A percentile compares a stretch with the other conserved stretches of the same genome.
Evolutionary conservation across 2,329 filamentous ascomycete species (phyloP).

Genomic region (Ophiocordyceps sinensis): DNA sequence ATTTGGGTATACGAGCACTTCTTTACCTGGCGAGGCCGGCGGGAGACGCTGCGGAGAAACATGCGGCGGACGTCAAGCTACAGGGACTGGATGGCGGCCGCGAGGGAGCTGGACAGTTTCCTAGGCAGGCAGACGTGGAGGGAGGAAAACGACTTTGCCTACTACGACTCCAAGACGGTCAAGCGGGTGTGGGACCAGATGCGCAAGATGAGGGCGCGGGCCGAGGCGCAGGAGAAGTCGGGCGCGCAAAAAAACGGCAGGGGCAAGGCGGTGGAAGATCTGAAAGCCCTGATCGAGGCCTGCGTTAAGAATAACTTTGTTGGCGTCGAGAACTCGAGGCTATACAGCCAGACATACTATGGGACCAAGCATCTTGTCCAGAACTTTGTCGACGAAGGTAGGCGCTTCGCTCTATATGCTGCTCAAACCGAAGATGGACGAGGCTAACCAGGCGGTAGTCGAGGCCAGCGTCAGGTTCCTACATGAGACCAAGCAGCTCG

Average conservation of each 20-base stretch:
- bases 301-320: slow-evolving; percentile 98
- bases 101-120: slow-evolving; percentile 64
- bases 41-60: slow-evolving; percentile 55
- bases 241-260: slow-evolving; percentile 17
- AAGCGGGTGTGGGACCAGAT: slow-evolving; percentile 65
- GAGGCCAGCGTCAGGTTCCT: slow-evolving; percentile 55
- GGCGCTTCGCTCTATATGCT: slow-evolving; percentile 6
- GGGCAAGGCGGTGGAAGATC: slow-evolving; percentile 51
- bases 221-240: slow-evolving; percentile 35
- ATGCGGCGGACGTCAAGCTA: slow-evolving; percentile 64
- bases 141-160: slow-evolving; percentile 58
- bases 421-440: neutral
- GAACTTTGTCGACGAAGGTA: slow-evolving; percentile 73
- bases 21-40: slow-evolving; percentile 72
- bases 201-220: slow-evolving; percentile 43
- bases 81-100: slow-evolving; percentile 67
- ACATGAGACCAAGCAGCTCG: slow-evolving; percentile 50
- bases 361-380: slow-evolving; percentile 94
- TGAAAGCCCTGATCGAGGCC: slow-evolving; percentile 66
- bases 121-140: slow-evolving; percentile 74
- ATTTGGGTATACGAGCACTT: slow-evolving; percentile 88
- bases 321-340: slow-evolving; percentile 77
- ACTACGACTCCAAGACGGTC: slow-evolving; percentile 84
- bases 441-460: slow-evolving; percentile 25
- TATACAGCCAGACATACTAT: slow-evolving; percentile 97